Evolutionary conservation across 1,284 basidiomycete species (phyloP), one percentile per base, ranked within the genome.

Genomic region (Apiotrichum gamsii): DNA sequence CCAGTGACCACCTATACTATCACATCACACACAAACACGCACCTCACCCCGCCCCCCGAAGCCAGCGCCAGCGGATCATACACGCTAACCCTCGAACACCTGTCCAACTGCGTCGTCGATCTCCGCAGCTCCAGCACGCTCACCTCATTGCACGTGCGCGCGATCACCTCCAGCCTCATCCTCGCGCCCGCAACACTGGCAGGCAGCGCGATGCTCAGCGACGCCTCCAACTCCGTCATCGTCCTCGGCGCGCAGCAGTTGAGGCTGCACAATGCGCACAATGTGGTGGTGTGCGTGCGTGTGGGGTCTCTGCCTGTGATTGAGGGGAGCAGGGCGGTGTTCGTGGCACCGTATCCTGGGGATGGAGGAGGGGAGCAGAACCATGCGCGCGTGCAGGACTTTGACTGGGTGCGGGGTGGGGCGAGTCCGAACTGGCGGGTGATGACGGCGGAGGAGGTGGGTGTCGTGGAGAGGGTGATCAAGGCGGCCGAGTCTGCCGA

Each of bases 201-300:
- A 3, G 85, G 86, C 2, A 87, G 85, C 57, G 79, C 82, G 8
- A 73, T 90, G 48, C 66, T 88, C 1, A 80, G 85, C 54, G 77
- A 82, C 51, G 43, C 87, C 18, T 66, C 67, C 5, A 65, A 76
- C 24, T 85, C 82, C 54, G 68, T 81, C 8, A 67, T 90, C n/a
- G 78, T 79, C 15, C 71, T 85, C 4, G 81, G 80, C 3, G 84
- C 83, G 58, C 86, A 87, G 66, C 87, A 90, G 87, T 87, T 87
- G 62, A 81, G 87, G 18, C 86, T 90, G 78, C 87, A 90, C 60
- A 75, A 76, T 8, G 86, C 85, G 0, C 74, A 64, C 0, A 52
- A 74, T 9, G 77, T 81, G 0, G 78, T 80, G 36, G 77, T 87
- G 4, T 80, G 82, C 53, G 75, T 90, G 3, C 70, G 78, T 15